These are phyloP conservation scores for Saccharomycopsis sp. DNA, from an alignment of 805 yeast species.

Conservation along the genomic window DNA sequence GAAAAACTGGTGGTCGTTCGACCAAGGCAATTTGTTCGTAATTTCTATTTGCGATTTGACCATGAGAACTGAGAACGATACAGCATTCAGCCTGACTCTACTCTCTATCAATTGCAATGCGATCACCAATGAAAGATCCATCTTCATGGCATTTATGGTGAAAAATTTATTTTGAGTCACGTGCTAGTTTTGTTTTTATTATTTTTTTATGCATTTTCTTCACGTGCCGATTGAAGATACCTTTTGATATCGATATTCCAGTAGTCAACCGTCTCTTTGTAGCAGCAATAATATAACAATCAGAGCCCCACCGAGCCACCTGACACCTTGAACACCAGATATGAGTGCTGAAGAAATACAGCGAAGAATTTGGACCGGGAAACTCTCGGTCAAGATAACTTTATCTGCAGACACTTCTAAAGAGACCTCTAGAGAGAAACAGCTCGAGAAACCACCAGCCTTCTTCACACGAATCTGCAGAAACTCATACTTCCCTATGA, in stretches of 20 bases:
- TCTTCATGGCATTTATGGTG: too few relatives aligned
- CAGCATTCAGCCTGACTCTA: too few relatives aligned
- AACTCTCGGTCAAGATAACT: constrained; percentile 1
- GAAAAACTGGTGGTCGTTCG: constrained; percentile 8
- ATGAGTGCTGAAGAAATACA: constrained; percentile 7
- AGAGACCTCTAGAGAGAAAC: not conserved
- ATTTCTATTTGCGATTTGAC: constrained; percentile 9
- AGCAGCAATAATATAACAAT: too few relatives aligned
- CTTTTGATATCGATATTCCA: too few relatives aligned
- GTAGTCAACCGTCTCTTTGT: too few relatives aligned
- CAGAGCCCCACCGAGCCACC: too few relatives aligned
- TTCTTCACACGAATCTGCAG: constrained; percentile 29
- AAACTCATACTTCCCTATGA: constrained; percentile 46
- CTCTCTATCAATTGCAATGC: too few relatives aligned
- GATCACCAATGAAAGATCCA: too few relatives aligned
- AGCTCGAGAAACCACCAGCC: not conserved
- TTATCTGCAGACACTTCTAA: not conserved
- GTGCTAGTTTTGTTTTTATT: too few relatives aligned
- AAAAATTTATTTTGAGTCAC: too few relatives aligned
- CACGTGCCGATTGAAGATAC: not conserved
- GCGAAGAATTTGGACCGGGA: constrained; percentile 13
- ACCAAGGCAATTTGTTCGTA: constrained; percentile 7
- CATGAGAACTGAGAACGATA: too few relatives aligned
- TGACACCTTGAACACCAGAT: too few relatives aligned
- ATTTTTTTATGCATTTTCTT: not conserved